Base-by-base conservation (phyloP, 805 yeast genomes). In the Saccharomycopsis fodiens region DNA sequence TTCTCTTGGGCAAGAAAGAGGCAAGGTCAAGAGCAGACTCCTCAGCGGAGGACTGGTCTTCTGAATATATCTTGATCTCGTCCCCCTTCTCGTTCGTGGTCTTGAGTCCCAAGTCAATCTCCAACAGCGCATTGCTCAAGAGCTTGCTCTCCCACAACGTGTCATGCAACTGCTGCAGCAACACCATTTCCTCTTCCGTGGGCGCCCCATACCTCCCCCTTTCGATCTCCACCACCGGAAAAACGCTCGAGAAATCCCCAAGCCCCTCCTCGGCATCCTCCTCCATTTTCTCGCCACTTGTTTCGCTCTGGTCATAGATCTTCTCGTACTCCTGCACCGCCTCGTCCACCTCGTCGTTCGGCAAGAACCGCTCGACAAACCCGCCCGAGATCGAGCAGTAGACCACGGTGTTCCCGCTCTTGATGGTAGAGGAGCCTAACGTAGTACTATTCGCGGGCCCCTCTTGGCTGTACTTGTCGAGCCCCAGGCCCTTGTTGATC, bases 201-300 rank as follows among this genome's bases (percentile, higher is more conserved):
- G 95, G 95, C 1, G 87, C 85, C 12, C 94, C 93, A 22, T 61
- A 59, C 44, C 86, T 69, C 25, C 95, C 95, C 44, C 88, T 67
- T 47, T 79, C 75, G 7, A 85, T 76, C 52, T 83, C 88, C 5
- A 87, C 86, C 13, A 81, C 78, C 0, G 95, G 91, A 58, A 75
- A 84, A 0, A 85, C 68, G 1, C 74, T 60, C 0, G 72, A 67
- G 47, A 54, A 55, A 25, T 63, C 67, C 1, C 56, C 50, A 16
- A 60, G 44, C 1, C 60, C 57, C 3, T 52, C 55, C 8, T 5
- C 12, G 13, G 44, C 36, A 4, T 43, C 41, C 21, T 45, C 41
- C 2, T 13, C 13, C 3, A 3, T 32, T 31, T 51, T 54, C 20
- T 29, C 21, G 20, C 50, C n/a, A n/a, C n/a, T n/a, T n/a, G n/a